Percentiles rank a stretch among this genome's conserved stretches.
These are phyloP conservation scores for Starmerella sirachaensis DNA, from an alignment of 805 yeast genomes.

Conservation along the genomic window DNA sequence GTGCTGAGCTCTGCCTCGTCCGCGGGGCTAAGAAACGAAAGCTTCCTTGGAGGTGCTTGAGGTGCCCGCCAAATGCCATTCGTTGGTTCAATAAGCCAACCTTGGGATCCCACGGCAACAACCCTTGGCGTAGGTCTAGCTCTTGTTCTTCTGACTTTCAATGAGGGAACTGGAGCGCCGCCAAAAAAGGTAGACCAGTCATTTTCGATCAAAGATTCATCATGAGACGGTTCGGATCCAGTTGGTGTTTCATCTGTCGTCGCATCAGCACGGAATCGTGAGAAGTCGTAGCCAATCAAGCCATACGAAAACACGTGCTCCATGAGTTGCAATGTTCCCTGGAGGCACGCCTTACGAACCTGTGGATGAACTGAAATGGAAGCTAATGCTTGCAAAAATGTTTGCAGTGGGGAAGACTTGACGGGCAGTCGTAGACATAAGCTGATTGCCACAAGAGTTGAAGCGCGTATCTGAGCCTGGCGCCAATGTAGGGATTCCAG, in stretches of 20 bases:
- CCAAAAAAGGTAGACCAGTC: slow-evolving; percentile 9
- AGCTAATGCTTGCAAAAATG: slow-evolving; percentile 22
- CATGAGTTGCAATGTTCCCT: slow-evolving; percentile 44
- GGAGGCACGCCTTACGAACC: slow-evolving; percentile 35
- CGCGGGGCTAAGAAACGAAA: neutral
- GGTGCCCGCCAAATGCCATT: slow-evolving; percentile 10
- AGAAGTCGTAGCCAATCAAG: slow-evolving; percentile 37
- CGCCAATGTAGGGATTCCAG: slow-evolving; percentile 19
- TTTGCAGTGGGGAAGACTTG: slow-evolving; percentile 9
- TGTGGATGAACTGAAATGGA: slow-evolving; percentile 33
- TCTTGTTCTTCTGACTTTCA: slow-evolving; percentile 1
- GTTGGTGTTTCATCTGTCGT: slow-evolving; percentile 1
- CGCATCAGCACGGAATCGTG: slow-evolving; percentile 19
- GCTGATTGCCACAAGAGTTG: slow-evolving; percentile 18
- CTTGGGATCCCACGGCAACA: slow-evolving; percentile 8
- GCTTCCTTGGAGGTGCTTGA: neutral
- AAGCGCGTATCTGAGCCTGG: slow-evolving; percentile 12
- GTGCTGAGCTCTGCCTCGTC: neutral
- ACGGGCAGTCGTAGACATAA: slow-evolving; percentile 21
- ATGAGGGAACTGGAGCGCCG: neutral
- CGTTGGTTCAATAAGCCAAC: slow-evolving; percentile 9
- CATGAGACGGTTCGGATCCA: neutral
- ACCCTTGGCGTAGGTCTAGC: slow-evolving; percentile 2
- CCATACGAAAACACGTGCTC: slow-evolving; percentile 38
- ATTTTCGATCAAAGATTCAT: slow-evolving; percentile 1